These are phyloP conservation scores for Stylosanthes scabra DNA, from an alignment of 331 rosid genomes.

Conservation along the genomic window DNA sequence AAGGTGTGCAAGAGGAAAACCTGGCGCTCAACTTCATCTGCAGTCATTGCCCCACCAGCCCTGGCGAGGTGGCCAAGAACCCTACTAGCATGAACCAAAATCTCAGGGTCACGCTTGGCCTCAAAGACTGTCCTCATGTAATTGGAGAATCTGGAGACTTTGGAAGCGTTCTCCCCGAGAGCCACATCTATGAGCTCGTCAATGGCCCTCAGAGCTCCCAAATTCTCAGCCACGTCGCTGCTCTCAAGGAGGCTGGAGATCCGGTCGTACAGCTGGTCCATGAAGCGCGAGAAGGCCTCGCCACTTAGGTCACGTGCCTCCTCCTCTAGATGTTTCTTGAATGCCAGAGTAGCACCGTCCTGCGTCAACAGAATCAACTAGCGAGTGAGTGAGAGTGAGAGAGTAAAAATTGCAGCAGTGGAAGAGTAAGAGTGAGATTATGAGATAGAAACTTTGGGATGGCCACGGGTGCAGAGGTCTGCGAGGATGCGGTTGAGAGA, in stretches of 20 bases:
- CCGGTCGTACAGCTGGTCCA: constrained; percentile 94
- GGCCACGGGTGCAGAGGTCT: constrained; percentile 94
- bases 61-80: constrained; percentile 96
- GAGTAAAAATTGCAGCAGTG: background rate
- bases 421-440: background rate
- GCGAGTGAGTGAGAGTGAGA: background rate
- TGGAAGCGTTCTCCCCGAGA: constrained; percentile 94
- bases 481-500: constrained; percentile 84
- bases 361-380: constrained; percentile 18
- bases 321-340: constrained; percentile 90
- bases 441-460: constrained; percentile 62
- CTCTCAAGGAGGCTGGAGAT: constrained; percentile 81
- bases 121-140: constrained; percentile 90
- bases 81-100: constrained; percentile 87
- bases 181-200: constrained; percentile 95
- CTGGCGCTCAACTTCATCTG: constrained; percentile 98
- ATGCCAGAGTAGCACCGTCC: constrained; percentile 90
- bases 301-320: constrained; percentile 95
- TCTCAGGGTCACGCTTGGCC: constrained; percentile 87
- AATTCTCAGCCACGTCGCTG: constrained; percentile 78
- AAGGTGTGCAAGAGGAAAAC: constrained; percentile 33
- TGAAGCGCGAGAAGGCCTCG: constrained; percentile 89
- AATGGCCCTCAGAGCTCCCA: constrained; percentile 95
- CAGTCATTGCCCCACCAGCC: constrained; percentile 99
- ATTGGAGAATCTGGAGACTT: constrained; percentile 83